Conservation (phyloP, 169 alveolate species). For the Cryptosporidium ubiquitum region DNA sequence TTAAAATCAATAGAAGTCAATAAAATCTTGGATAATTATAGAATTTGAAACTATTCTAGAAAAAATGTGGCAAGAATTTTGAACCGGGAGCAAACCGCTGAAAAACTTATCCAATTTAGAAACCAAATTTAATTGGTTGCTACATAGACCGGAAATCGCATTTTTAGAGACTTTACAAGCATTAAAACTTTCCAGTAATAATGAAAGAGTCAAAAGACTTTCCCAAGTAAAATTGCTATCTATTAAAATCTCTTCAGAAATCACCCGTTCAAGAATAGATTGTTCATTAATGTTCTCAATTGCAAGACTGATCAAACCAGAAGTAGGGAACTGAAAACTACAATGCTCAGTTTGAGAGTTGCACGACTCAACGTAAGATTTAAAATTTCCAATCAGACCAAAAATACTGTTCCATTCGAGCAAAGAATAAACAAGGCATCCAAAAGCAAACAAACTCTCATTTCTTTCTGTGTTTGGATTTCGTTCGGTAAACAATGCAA, state of each 20-base stretch:
- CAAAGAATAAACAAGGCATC: constrained; percentile 5
- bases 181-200: constrained; percentile 10
- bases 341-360: neutral
- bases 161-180: neutral
- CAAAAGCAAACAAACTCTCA: neutral
- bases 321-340: neutral
- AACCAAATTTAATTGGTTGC: neutral
- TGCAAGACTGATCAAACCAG: neutral
- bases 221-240: neutral
- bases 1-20: neutral
- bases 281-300: neutral
- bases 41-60: constrained; percentile 3
- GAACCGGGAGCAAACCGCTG: neutral
- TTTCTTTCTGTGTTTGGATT: neutral
- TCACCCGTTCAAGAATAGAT: neutral
- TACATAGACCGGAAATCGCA: neutral
- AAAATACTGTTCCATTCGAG: constrained; percentile 1
- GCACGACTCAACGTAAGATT: neutral
- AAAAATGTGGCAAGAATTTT: neutral
- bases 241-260: neutral
- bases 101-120: neutral
- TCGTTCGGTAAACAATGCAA: neutral
- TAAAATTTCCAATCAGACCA: neutral
- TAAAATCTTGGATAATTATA: neutral
- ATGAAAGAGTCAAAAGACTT: neutral